These are phyloP conservation scores for Microbotryum intermedium DNA, from an alignment of 1,284 basidiomycete genomes.

Conservation along the genomic window DNA sequence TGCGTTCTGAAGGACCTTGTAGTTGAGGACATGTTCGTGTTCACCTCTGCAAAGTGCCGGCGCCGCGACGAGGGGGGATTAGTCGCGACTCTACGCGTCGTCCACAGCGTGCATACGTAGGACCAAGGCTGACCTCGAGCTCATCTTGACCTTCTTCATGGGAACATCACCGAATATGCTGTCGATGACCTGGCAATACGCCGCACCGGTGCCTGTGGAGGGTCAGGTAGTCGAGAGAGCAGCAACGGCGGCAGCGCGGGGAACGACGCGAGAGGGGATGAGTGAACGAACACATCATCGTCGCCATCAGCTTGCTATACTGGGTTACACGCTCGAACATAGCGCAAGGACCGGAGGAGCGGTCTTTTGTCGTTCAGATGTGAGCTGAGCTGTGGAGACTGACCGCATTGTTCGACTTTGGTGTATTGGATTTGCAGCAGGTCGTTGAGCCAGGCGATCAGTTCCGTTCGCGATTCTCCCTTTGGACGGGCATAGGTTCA, in stretches of 20 bases:
- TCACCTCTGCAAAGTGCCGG: conserved; percentile 51
- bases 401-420: conserved; percentile 87
- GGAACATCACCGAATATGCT: conserved; percentile 86
- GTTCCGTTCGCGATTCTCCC: conserved; percentile 57
- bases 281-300: background rate
- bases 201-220: conserved; percentile 55
- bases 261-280: background rate
- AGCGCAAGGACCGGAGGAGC: no score
- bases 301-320: conserved; percentile 1
- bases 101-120: background rate
- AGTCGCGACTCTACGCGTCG: background rate
- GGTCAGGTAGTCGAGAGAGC: background rate
- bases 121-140: conserved; percentile 45
- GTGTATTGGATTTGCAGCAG: conserved; percentile 83
- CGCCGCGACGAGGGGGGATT: background rate
- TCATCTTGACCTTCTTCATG: conserved; percentile 82
- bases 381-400: background rate
- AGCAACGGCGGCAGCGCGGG: background rate
- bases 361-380: no score
- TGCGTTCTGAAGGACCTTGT: conserved; percentile 81
- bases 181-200: conserved; percentile 84
- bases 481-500: background rate
- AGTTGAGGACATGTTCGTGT: conserved; percentile 92
- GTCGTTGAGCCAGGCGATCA: conserved; percentile 89
- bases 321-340: no score